Evolutionary conservation across 352 stramenopile species (phyloP).

Genomic region (Phytophthora capsici): DNA sequence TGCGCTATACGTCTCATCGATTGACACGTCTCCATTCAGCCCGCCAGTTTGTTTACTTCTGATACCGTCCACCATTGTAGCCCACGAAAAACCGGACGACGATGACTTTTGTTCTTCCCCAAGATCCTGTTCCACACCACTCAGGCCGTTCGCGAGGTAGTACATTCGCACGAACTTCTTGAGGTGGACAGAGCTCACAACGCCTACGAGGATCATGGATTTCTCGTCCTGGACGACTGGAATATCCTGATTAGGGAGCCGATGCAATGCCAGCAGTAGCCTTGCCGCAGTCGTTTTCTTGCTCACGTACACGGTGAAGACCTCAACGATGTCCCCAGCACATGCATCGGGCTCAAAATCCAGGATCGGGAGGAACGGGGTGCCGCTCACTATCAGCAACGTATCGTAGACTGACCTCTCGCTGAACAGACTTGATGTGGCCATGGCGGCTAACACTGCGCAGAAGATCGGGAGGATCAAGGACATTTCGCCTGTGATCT

Average conservation of each 20-base stretch:
- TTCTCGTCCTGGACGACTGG: background rate
- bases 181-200: constrained; percentile 40
- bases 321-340: background rate
- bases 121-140: constrained; percentile 1
- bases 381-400: background rate
- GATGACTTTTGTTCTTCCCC: background rate
- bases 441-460: background rate
- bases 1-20: constrained; percentile 3
- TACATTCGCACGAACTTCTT: constrained; percentile 64
- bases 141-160: constrained; percentile 48
- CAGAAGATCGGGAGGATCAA: constrained; percentile 2
- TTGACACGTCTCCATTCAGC: background rate
- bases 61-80: constrained; percentile 1
- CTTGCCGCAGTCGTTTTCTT: background rate
- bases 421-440: background rate
- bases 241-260: background rate
- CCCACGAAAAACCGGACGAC: background rate
- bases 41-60: background rate
- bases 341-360: background rate
- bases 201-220: background rate
- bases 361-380: background rate
- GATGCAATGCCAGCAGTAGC: background rate
- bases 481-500: background rate
- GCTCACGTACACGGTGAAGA: background rate
- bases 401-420: background rate